A percentile compares a stretch with the other conserved stretches of the same genome.
Evolutionary conservation across 441 rosid genomes (phyloP).

Genomic region (Erodium chrysanthum): DNA sequence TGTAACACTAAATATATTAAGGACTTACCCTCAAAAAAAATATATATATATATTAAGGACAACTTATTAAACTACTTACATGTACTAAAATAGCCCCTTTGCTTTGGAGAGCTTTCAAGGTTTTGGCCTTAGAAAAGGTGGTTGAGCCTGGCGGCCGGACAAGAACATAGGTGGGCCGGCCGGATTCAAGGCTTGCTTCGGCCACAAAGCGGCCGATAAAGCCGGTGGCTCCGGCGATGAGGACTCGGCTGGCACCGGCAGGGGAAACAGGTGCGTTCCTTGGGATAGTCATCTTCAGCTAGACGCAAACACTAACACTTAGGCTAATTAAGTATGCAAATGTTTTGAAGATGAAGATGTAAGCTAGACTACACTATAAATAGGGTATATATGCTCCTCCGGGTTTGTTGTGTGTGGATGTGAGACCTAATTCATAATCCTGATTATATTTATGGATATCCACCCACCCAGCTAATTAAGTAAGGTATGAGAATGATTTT

Average conservation of each 20-base stretch:
- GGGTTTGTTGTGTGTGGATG: not conserved
- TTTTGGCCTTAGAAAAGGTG: constrained; percentile 18
- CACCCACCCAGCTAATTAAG: too few relatives aligned
- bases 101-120: constrained; percentile 22
- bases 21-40: too few relatives aligned
- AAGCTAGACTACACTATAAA: too few relatives aligned
- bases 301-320: too few relatives aligned
- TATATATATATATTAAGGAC: too few relatives aligned
- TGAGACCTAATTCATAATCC: too few relatives aligned
- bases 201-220: constrained; percentile 37
- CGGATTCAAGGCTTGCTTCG: constrained; percentile 34
- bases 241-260: constrained; percentile 27
- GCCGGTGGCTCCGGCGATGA: constrained; percentile 39
- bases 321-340: too few relatives aligned
- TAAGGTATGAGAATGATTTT: too few relatives aligned
- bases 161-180: constrained; percentile 32
- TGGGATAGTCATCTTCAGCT: constrained; percentile 25
- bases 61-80: constrained; percentile 12
- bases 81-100: constrained; percentile 28
- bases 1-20: too few relatives aligned
- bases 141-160: constrained; percentile 18
- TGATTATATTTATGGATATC: too few relatives aligned
- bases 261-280: not conserved
- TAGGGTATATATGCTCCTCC: not conserved
- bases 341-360: too few relatives aligned